Base-by-base conservation (phyloP, 2,329 filamentous ascomycete genomes). In the Neobulgaria alba region DNA sequence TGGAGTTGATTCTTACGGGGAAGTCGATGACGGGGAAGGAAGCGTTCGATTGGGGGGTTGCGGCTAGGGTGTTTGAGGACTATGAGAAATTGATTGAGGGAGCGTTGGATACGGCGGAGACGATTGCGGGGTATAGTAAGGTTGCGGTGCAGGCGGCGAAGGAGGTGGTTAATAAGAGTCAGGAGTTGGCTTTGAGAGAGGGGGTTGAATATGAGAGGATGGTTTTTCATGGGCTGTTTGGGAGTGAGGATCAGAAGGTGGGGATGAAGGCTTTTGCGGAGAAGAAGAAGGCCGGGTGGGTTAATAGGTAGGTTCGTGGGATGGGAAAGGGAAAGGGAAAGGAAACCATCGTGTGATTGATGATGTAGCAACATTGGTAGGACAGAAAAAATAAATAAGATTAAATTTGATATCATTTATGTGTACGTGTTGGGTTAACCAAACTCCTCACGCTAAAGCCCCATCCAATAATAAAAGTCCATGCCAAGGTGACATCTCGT, bases 91-190 rank as follows among this genome's bases (percentile, higher is more conserved):
- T 95, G 57, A 79, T 96, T 60, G 79, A 87, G 56, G 85, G 78
- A 41, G 80, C 88, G 2, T 62, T 95, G 46, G 77, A 81, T 60
- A 90, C 87, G 14, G 92, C 92, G 2, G 86, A 85, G 70, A 89
- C 78, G 38, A 95, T 98, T 66, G 89, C 92, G 0, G 68, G 83
- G 1, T 87, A 92, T 64, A 89, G 85, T 38, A 78, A 74, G 59
- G 82, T 98, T n/a, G 85, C 90, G 1, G 78, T 94, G 43, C 79
- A 87, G 67, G 92, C 85, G 9, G 82, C 77, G 42, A 98, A 98
- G 73, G 92, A 98, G 71, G 90, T 92, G n/a, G 90, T 98, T 41
- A 95, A 96, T 63, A 96, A 95, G 79, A 95, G 88, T 63, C 89
- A 96, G 71, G 92, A 98, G 56, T 66, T 95, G 53, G 72, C 82